phyloP scores from a whole-genome alignment of 257 asterid genomes.

The Anisodus acutangulus region DNA sequence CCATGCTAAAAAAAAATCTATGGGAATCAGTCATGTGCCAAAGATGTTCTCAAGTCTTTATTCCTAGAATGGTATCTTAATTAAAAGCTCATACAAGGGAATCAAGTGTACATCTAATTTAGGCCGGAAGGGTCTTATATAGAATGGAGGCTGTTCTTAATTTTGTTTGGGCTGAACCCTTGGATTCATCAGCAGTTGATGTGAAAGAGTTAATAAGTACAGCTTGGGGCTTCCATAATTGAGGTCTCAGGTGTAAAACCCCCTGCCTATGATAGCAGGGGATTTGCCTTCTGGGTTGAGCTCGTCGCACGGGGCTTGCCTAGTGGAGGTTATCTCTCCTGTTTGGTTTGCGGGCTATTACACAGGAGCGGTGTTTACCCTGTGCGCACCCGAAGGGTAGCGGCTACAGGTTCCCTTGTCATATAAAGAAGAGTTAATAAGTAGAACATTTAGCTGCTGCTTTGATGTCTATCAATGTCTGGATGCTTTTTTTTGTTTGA shows the following conservation, averaged over 20 bases:
- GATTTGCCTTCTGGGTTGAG: no score
- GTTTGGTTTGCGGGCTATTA: no score
- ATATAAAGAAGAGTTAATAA: neutral
- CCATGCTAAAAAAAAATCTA: neutral
- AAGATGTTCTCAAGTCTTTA: neutral
- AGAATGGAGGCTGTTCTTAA: conserved; percentile 13
- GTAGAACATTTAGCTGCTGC: neutral
- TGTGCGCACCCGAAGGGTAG: no score
- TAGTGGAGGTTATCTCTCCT: no score
- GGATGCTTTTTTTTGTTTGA: neutral
- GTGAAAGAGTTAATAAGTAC: neutral
- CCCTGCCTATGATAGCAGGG: no score
- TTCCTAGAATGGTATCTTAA: neutral
- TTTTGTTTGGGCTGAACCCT: conserved; percentile 10
- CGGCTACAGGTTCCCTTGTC: no score
- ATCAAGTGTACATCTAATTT: conserved; percentile 1
- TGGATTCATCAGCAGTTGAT: neutral
- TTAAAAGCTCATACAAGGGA: neutral
- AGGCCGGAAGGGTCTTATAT: neutral
- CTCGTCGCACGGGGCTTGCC: no score
- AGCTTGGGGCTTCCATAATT: no score
- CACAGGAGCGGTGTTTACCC: no score
- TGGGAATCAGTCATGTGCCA: neutral
- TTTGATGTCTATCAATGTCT: neutral
- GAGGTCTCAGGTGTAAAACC: no score